Evolutionary conservation across 768 basidiomycete genomes (phyloP), one percentile per base, ranked within the genome.

Genomic region (Butyriboletus loyo): DNA sequence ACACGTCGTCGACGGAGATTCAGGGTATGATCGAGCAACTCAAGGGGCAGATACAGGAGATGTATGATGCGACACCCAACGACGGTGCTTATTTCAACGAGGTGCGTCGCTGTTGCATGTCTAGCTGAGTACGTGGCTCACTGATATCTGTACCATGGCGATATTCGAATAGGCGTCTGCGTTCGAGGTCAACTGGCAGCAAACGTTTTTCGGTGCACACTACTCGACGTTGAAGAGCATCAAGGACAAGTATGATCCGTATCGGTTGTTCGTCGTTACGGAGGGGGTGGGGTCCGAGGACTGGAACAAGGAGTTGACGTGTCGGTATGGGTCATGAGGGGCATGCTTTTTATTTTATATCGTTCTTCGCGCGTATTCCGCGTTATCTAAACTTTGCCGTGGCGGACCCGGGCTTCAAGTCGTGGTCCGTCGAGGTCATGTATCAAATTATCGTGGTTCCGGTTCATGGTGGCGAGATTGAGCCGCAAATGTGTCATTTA

Each of bases 201-300:
- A 68, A n/a, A 67, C 74, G 0, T 81, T 78, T 63, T 82, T 77
- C 54, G 79, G 79, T 0, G 52, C 66, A 1, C 76, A 81, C 54
- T 78, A 78, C 42, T 15, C 57, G 4, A 64, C 49, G 24, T 60
- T 80, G 28, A 72, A 70, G 55, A 55, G 50, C 1, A 76, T 82
- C 62, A 81, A 82, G 59, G 27, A 59, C 6, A 69, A 62, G 53
- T 77, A 79, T 46, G 81, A 83, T 60, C 74, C 78, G 0, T 50
- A 64, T 11, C 68, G 60, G 24, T 49, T 82, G 11, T 82, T 82
- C 58, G 61, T 81, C 6, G 76, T 81, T 17, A 52, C 62, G 0
- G 63, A 68, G 21, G 81, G 80, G 1, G 77, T 82, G 1, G 79
- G 77, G 0, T 77, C 77, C 4, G 78, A 81, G 19, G 70, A 77